These are phyloP conservation scores for Calycina herbarum DNA, from an alignment of 2,329 filamentous ascomycete species.

Conservation along the genomic window DNA sequence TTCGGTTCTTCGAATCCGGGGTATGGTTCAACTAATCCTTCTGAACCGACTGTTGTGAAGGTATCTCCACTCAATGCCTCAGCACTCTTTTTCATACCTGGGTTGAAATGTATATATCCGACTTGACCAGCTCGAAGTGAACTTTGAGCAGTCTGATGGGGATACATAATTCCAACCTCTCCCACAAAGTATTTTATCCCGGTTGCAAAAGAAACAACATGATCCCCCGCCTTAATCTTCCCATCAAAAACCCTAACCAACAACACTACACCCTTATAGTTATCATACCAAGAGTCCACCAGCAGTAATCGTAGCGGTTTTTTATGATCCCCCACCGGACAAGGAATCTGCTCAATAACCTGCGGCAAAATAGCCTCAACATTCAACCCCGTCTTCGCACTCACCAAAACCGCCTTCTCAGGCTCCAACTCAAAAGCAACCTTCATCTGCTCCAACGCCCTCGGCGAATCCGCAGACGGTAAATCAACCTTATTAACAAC, in stretches of 20 bases:
- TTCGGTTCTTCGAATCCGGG: conserved; percentile 97
- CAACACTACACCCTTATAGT: conserved; percentile 89
- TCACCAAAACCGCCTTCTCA: conserved; percentile 73
- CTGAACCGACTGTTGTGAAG: conserved; percentile 77
- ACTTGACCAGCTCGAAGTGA: conserved; percentile 87
- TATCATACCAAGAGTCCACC: conserved; percentile 98
- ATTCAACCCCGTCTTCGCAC: conserved; percentile 91
- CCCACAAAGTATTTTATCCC: conserved; percentile 88
- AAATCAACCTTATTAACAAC: conserved; percentile 98
- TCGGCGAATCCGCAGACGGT: conserved; percentile 80
- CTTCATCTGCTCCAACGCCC: conserved; percentile 83
- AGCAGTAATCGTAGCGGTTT: conserved; percentile 81
- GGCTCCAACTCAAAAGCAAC: conserved; percentile 86
- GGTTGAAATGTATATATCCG: conserved; percentile 96
- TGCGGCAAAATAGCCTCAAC: conserved; percentile 79
- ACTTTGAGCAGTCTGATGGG: conserved; percentile 77
- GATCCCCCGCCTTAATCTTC: conserved; percentile 76
- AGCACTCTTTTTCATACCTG: conserved; percentile 94
- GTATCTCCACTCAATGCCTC: conserved; percentile 97
- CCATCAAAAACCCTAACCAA: conserved; percentile 92
- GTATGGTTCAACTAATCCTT: conserved; percentile 74
- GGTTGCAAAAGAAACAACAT: conserved; percentile 84
- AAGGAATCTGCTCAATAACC: conserved; percentile 82
- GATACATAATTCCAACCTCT: conserved; percentile 96
- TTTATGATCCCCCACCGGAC: conserved; percentile 69